Evolutionary conservation across 1,284 basidiomycete genomes (phyloP), one percentile per base, ranked within the genome.

Genomic region (Cryptococcus sp.): DNA sequence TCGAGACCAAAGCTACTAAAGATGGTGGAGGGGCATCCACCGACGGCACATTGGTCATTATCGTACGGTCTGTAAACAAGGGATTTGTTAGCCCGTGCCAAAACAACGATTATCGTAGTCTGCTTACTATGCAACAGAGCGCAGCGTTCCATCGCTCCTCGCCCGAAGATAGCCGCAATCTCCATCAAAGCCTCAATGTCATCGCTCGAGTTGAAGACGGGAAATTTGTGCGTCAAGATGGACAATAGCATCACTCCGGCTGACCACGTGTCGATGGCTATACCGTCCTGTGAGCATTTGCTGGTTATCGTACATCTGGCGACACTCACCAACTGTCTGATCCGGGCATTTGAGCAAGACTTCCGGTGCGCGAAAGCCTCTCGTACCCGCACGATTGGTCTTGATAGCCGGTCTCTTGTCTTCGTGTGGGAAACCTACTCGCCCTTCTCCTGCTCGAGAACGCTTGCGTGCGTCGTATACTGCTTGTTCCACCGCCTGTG

Each of bases 191-290:
- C 95, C 75, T 99, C 95, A 35, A 88, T 85, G 74, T 99, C 95
- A 74, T 98, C 93, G 70, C 86, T 90, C 25, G 94, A 92, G 72
- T 94, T 91, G 80, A 99, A 95, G 22, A 98, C 79, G 0, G 95
- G 95, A 70, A 98, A 99, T 66, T 96, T 95, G 59, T 87, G 85
- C 0, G 89, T 89, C 23, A 99, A 82, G 78, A 98, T 93, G 75
- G 93, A 94, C 5, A 99, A 82, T 0, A 99, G 79, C 54, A 98
- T 96, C 72, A 90, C 88, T 1, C 95, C 95, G 1, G 87, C 91
- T 1, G 94, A 90, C 95, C 95, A 99, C 43, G 98, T 86, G 72
- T 99, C 95, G 69, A 99, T 88, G 11, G 95, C 95, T 92, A 42
- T n/a, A 6, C 4, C 19, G 72, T 53, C 20, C 41, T 17, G 23